phyloP scores from a whole-genome alignment of 345 rosid genomes.

The Crucihimalaya himalaica region DNA sequence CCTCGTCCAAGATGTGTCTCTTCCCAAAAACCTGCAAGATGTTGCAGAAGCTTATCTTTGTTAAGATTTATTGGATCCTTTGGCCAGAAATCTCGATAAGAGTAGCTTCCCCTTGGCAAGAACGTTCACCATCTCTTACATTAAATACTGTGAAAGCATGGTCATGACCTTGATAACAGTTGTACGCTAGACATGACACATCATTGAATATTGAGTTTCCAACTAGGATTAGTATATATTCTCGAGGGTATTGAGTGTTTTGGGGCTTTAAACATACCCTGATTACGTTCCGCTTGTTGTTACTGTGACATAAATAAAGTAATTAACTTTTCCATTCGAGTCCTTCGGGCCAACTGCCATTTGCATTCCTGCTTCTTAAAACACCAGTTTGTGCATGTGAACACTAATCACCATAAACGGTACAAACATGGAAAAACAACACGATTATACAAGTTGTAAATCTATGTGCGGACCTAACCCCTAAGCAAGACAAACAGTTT shows the following conservation, averaged over 20 bases:
- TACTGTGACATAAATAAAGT: no score
- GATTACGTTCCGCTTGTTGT: no score
- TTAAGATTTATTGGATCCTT: not conserved
- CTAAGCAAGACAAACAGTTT: not conserved
- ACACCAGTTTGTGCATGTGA: no score
- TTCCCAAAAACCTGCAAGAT: slow-evolving; percentile 31
- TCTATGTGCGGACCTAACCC: no score
- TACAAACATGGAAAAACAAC: no score
- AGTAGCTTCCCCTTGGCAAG: not conserved
- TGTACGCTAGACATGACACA: not conserved
- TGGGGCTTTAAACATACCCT: no score
- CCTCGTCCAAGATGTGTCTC: slow-evolving; percentile 51
- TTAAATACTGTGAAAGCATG: not conserved
- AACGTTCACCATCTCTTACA: slow-evolving; percentile 1
- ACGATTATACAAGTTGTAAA: no score
- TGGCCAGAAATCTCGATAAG: not conserved
- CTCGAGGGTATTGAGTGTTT: no score
- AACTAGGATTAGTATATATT: not conserved
- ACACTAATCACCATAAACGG: no score
- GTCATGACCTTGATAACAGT: not conserved
- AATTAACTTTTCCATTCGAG: no score
- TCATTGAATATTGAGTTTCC: not conserved
- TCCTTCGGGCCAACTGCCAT: no score
- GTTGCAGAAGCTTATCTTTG: slow-evolving; percentile 19
- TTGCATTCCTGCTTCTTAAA: no score